Conservation (phyloP, 371 early-diverging fungal genomes). For the Rhizopus delemar region DNA sequence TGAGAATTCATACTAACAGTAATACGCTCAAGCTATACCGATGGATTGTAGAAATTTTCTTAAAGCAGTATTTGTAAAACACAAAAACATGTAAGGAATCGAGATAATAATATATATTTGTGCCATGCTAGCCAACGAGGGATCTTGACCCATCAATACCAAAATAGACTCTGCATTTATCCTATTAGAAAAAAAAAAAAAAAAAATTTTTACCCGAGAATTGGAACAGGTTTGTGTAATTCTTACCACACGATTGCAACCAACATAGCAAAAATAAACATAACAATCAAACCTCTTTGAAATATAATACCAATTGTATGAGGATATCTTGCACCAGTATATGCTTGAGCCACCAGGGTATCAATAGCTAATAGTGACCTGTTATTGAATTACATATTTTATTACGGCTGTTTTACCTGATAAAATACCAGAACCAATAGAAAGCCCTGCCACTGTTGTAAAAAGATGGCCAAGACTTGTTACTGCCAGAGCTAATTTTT, state of each 20-base stretch:
- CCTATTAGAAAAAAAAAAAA: slow-evolving; percentile 5
- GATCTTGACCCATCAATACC: slow-evolving; percentile 37
- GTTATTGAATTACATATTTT: neutral
- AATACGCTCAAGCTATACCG: slow-evolving; percentile 18
- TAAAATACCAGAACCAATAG: slow-evolving; percentile 42
- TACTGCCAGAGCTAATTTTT: slow-evolving; percentile 35
- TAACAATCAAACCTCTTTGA: slow-evolving; percentile 36
- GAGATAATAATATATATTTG: slow-evolving; percentile 29
- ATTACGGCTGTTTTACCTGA: slow-evolving; percentile 34
- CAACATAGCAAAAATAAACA: slow-evolving; percentile 27
- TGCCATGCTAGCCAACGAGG: slow-evolving; percentile 33
- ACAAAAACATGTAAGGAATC: slow-evolving; percentile 33
- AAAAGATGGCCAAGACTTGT: slow-evolving; percentile 36
- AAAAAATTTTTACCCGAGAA: no score
- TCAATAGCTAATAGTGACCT: slow-evolving; percentile 34
- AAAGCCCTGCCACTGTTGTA: slow-evolving; percentile 35
- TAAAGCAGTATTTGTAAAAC: slow-evolving; percentile 29
- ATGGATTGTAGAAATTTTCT: slow-evolving; percentile 43
- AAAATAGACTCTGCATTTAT: slow-evolving; percentile 13
- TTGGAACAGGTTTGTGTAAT: neutral
- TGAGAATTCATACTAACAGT: no score
- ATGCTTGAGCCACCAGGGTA: slow-evolving; percentile 49
- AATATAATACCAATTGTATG: slow-evolving; percentile 40
- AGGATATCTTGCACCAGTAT: slow-evolving; percentile 38
- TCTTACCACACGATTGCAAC: slow-evolving; percentile 32